Percentiles rank a stretch among this genome's conserved stretches.
Conservation (phyloP, 1,139 yeast species). For the Diutina pseudorugosa region DNA sequence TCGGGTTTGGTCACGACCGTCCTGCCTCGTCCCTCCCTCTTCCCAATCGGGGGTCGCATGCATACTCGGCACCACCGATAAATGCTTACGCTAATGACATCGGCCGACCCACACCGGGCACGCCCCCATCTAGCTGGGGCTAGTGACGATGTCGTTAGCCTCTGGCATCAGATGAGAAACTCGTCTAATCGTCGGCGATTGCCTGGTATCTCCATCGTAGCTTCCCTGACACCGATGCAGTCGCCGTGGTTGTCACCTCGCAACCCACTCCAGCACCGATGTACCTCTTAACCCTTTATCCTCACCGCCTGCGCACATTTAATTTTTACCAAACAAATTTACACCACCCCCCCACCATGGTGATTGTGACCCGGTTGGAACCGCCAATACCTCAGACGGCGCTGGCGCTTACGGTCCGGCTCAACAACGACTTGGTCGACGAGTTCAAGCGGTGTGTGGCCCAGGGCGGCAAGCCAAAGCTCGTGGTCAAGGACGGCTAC, state of each 20-base stretch:
- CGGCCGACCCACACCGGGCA: not conserved
- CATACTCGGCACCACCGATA: not conserved
- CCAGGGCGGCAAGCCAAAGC: not conserved
- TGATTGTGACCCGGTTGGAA: conserved; percentile 3
- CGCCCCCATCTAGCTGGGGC: not conserved
- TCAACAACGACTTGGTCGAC: conserved; percentile 1
- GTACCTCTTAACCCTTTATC: not conserved
- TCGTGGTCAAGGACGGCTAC: conserved; percentile 2
- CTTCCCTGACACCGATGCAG: not conserved
- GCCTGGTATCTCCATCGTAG: not conserved
- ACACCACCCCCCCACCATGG: not conserved
- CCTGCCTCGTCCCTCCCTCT: not conserved
- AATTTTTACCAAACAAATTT: not conserved
- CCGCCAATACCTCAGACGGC: not conserved
- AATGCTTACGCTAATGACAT: not conserved
- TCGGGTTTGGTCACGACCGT: not conserved
- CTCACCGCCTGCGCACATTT: not conserved
- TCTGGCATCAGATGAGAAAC: too few relatives aligned
- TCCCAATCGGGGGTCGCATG: not conserved
- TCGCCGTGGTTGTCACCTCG: not conserved
- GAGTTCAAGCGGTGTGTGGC: conserved; percentile 4
- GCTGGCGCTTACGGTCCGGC: conserved; percentile 1
- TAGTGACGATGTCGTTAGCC: too few relatives aligned
- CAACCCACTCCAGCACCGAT: not conserved
- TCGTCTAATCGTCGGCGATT: too few relatives aligned